Conservation (phyloP, 2,329 filamentous ascomycete genomes). For the Westerdykella sp. region DNA sequence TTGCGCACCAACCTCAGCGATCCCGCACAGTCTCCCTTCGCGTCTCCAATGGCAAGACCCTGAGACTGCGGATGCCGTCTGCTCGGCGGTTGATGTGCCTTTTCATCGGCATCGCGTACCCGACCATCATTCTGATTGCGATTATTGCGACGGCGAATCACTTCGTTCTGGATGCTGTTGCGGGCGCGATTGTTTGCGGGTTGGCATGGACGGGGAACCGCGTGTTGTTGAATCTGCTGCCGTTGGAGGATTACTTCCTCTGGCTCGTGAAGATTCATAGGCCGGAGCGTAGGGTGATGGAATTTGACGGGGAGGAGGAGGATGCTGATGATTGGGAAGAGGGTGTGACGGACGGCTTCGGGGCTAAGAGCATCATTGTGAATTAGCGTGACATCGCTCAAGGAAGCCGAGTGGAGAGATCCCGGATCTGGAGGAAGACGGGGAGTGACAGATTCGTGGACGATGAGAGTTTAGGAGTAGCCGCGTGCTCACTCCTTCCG, state of each 20-base stretch:
- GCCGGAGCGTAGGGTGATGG: conserved; percentile 37
- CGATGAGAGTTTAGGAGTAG: no score
- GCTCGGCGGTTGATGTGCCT: conserved; percentile 49
- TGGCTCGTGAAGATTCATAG: conserved; percentile 60
- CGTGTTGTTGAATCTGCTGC: conserved; percentile 56
- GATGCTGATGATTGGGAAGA: conserved; percentile 10
- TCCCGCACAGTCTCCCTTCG: conserved; percentile 32
- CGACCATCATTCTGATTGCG: conserved; percentile 57
- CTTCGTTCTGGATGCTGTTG: conserved; percentile 64
- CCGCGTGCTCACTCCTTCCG: no score
- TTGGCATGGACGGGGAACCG: conserved; percentile 55
- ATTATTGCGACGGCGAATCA: conserved; percentile 70
- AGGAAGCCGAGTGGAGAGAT: no score
- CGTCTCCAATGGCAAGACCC: conserved; percentile 19
- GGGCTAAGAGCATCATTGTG: no score
- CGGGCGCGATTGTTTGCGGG: conserved; percentile 58
- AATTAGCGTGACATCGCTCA: no score
- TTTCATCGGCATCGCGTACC: conserved; percentile 55
- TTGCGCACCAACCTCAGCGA: conserved; percentile 49
- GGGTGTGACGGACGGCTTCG: neutral
- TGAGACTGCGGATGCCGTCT: conserved; percentile 39
- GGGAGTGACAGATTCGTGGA: no score
- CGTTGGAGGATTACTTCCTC: conserved; percentile 63
- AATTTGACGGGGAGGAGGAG: conserved; percentile 17
- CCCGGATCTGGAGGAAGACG: no score